phyloP scores from a whole-genome alignment of 805 yeast species.

The Deakozyma indianensis region DNA sequence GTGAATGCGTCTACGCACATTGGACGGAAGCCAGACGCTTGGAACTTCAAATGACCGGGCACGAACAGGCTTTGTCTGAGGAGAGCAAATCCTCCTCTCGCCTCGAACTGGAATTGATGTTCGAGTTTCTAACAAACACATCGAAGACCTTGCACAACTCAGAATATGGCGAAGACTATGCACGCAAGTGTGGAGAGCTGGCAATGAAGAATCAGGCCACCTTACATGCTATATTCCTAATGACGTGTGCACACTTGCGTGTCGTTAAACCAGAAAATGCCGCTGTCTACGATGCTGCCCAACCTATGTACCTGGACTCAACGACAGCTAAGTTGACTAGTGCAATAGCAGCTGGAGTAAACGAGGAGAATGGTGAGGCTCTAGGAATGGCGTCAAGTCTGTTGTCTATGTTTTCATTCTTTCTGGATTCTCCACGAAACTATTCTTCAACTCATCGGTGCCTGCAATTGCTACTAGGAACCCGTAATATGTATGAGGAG shows the following conservation, averaged over 20 bases:
- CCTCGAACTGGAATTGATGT: neutral
- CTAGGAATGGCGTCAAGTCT: neutral
- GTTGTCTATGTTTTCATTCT: neutral
- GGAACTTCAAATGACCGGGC: neutral
- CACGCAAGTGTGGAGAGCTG: neutral
- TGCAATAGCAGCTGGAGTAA: neutral
- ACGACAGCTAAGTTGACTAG: neutral
- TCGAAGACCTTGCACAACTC: neutral
- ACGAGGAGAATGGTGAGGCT: neutral
- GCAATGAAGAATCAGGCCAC: neutral
- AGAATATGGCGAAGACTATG: neutral
- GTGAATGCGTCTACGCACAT: neutral
- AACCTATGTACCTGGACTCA: neutral
- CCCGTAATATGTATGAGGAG: neutral
- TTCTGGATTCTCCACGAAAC: neutral
- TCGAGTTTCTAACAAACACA: neutral
- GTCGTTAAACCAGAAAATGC: neutral
- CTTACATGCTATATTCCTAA: neutral
- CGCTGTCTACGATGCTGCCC: neutral
- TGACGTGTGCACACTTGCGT: neutral
- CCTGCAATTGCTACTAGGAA: neutral
- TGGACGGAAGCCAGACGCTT: neutral
- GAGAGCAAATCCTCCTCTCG: neutral
- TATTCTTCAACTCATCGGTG: neutral
- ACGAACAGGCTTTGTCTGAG: neutral